Percentiles rank a stretch among this genome's conserved stretches.
Evolutionary conservation across 306 rosid genomes (phyloP).

Genomic region (Styphnolobium japonicum): DNA sequence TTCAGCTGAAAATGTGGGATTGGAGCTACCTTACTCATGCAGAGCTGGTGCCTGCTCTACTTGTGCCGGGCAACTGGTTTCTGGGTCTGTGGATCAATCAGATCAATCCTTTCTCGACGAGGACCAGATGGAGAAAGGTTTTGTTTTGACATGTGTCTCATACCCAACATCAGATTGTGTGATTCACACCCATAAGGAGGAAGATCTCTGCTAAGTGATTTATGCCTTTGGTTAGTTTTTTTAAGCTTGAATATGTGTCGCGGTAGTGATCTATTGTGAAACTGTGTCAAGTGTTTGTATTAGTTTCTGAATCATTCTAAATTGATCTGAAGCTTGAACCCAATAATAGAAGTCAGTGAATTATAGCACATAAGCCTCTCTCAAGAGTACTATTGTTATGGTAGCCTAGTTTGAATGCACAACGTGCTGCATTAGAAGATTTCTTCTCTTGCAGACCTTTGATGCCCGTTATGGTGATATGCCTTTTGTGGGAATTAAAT

Average conservation of each 20-base stretch:
- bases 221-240: not conserved
- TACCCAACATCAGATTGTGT: constrained; percentile 61
- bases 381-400: not conserved
- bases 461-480: not conserved
- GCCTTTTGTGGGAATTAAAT: not conserved
- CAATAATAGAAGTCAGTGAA: not conserved
- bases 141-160: constrained; percentile 56
- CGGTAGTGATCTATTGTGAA: constrained; percentile 1
- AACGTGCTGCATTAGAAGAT: not conserved
- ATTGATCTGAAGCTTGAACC: not conserved
- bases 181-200: constrained; percentile 65
- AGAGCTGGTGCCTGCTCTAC: constrained; percentile 86
- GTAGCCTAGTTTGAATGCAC: not conserved
- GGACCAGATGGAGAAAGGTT: constrained; percentile 52
- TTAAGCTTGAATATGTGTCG: not conserved
- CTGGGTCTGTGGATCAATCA: constrained; percentile 60
- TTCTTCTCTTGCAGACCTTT: not conserved
- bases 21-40: constrained; percentile 76
- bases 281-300: not conserved
- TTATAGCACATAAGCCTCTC: not conserved
- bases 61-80: constrained; percentile 56
- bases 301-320: not conserved
- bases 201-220: constrained; percentile 38
- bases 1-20: constrained; percentile 74
- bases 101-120: constrained; percentile 67